Conservation (phyloP, 169 alveolate genomes). For the Eimeria falciformis region DNA sequence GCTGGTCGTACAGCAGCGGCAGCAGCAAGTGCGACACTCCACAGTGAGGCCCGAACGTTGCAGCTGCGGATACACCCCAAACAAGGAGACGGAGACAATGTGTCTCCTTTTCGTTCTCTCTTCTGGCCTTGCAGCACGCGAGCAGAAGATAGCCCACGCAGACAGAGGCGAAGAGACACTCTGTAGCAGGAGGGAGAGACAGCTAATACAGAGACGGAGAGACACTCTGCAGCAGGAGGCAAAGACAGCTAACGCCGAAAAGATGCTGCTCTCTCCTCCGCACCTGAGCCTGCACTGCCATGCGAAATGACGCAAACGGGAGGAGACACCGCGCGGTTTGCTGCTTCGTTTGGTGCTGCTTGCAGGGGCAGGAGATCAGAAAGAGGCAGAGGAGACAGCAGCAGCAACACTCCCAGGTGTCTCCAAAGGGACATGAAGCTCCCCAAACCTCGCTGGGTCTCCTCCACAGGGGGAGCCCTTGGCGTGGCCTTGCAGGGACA, state of each 20-base stretch:
- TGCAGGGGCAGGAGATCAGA: conserved; percentile 10
- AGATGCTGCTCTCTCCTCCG: too few species aligned
- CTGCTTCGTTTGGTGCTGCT: neutral
- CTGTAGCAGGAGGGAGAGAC: too few species aligned
- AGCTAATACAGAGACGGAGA: too few species aligned
- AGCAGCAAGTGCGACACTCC: conserved; percentile 5
- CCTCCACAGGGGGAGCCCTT: neutral
- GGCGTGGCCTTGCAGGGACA: conserved; percentile 2
- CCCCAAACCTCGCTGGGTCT: neutral
- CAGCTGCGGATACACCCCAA: conserved; percentile 25
- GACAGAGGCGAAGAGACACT: neutral
- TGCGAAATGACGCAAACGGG: conserved; percentile 1
- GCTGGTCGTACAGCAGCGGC: conserved; percentile 49
- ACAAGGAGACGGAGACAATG: too few species aligned
- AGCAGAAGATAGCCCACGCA: neutral
- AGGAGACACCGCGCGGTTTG: neutral
- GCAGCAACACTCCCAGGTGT: neutral
- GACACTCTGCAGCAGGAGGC: too few species aligned
- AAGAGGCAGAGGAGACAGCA: neutral
- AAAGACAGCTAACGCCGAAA: too few species aligned
- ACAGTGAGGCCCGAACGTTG: neutral
- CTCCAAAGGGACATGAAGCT: neutral
- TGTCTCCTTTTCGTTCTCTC: too few species aligned
- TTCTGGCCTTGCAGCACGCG: too few species aligned
- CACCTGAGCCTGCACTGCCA: conserved; percentile 19